Evolutionary conservation across 768 basidiomycete species (phyloP).

Genomic region (button mushroom (Agaricus bisporus)): DNA sequence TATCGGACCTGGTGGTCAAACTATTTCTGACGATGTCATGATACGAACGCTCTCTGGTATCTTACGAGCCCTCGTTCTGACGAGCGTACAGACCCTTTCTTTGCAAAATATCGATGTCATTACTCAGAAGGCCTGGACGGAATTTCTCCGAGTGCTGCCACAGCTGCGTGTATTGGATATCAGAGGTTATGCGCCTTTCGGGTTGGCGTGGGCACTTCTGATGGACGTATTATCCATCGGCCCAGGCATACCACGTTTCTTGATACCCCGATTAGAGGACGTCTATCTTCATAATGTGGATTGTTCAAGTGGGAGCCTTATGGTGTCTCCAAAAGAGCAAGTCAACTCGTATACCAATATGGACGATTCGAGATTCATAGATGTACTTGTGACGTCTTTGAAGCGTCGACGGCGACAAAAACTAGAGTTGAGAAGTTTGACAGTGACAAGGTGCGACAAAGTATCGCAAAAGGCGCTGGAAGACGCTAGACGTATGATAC

Average conservation of each 20-base stretch:
- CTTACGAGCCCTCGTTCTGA: constrained; percentile 27
- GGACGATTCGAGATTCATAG: constrained; percentile 36
- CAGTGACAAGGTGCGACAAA: constrained; percentile 26
- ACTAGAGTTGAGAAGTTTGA: constrained; percentile 27
- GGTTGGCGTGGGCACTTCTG: constrained; percentile 33
- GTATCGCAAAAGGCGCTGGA: constrained; percentile 20
- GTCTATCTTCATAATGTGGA: constrained; percentile 33
- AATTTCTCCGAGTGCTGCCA: constrained; percentile 22
- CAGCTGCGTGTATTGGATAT: constrained; percentile 31
- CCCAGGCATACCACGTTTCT: constrained; percentile 11
- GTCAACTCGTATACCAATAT: constrained; percentile 29
- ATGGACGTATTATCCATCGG: constrained; percentile 23
- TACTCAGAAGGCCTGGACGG: constrained; percentile 34
- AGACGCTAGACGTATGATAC: constrained; percentile 21
- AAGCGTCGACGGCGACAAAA: constrained; percentile 23
- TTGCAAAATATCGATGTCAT: constrained; percentile 31
- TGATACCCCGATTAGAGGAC: constrained; percentile 29
- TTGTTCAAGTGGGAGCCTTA: constrained; percentile 34
- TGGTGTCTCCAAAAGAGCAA: constrained; percentile 25
- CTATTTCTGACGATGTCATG: constrained; percentile 24
- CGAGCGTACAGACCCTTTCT: constrained; percentile 25
- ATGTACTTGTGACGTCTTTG: constrained; percentile 28
- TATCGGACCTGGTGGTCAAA: constrained; percentile 21
- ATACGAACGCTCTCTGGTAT: constrained; percentile 23
- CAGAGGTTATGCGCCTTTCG: constrained; percentile 30